Conservation (phyloP, 805 yeast genomes). For the Metschnikowia lunata region DNA sequence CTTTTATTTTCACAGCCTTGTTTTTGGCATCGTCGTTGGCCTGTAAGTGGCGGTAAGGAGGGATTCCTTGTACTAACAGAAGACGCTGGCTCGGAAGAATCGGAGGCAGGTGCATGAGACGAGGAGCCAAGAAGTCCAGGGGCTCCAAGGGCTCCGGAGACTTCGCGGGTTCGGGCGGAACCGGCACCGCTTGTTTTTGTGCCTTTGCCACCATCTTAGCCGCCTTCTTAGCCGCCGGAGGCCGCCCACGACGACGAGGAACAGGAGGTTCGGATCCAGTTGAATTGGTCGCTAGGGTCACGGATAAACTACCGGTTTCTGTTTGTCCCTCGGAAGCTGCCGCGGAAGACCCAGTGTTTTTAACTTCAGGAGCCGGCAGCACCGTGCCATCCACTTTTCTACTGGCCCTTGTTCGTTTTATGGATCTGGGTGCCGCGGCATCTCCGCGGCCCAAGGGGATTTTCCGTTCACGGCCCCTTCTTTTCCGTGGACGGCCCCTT, state of each 20-base stretch:
- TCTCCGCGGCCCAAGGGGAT: constrained; percentile 8
- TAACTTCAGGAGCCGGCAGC: constrained; percentile 4
- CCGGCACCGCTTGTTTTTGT: not conserved
- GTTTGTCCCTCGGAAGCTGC: not conserved
- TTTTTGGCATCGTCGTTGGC: no score
- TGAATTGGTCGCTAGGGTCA: no score
- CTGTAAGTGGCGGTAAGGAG: constrained; percentile 7
- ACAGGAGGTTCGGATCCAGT: not conserved
- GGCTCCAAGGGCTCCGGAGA: no score
- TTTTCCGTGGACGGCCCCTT: constrained; percentile 17
- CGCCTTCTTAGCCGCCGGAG: not conserved
- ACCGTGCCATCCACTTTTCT: constrained; percentile 1
- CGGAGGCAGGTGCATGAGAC: constrained; percentile 14
- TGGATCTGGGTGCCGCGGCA: not conserved
- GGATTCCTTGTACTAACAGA: constrained; percentile 8
- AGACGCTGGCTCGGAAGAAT: constrained; percentile 16
- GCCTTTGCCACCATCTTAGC: not conserved
- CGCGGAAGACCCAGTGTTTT: not conserved
- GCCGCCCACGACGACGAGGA: not conserved
- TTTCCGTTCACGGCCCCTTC: constrained; percentile 13
- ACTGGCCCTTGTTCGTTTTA: constrained; percentile 9
- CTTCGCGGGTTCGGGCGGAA: not conserved
- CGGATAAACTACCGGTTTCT: not conserved
- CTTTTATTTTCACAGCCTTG: no score
- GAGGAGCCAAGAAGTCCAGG: constrained; percentile 6